These are phyloP conservation scores for Anthostomella pinea DNA, from an alignment of 2,329 filamentous ascomycete genomes.

Conservation along the genomic window DNA sequence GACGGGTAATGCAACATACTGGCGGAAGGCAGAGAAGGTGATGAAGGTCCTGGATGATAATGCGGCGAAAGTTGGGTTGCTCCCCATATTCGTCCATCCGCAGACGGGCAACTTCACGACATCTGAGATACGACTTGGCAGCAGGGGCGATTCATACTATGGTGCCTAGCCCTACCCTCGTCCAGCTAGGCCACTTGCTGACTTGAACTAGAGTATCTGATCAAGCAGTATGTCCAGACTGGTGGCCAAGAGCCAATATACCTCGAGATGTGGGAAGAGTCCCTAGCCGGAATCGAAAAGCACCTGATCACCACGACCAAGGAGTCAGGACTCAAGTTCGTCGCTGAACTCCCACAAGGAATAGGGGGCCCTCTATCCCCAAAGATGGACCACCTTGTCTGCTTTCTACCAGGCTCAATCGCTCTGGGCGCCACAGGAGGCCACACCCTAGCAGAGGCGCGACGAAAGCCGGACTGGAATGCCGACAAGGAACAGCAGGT, in stretches of 20 bases:
- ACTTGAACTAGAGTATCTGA: constrained; percentile 64
- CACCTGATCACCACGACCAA: constrained; percentile 84
- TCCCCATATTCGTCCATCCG: constrained; percentile 87
- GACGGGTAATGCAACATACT: constrained; percentile 85
- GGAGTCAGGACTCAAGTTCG: constrained; percentile 72
- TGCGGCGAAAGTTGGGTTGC: constrained; percentile 69
- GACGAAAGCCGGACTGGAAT: constrained; percentile 67
- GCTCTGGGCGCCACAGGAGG: constrained; percentile 81
- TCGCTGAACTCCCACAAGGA: constrained; percentile 78
- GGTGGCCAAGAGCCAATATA: constrained; percentile 80
- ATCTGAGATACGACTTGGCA: constrained; percentile 82
- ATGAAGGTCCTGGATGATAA: constrained; percentile 86
- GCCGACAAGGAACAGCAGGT: constrained; percentile 80
- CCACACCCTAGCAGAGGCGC: constrained; percentile 67
- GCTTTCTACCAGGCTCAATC: constrained; percentile 93
- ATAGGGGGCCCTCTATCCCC: constrained; percentile 64
- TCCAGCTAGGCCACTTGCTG: not conserved
- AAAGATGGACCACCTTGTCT: constrained; percentile 96
- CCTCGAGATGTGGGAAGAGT: constrained; percentile 84
- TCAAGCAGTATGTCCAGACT: constrained; percentile 95
- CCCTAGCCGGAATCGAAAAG: constrained; percentile 78
- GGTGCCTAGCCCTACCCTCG: constrained; percentile 29
- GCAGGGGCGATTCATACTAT: constrained; percentile 93
- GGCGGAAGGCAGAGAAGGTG: constrained; percentile 83
- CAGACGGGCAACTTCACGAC: constrained; percentile 74